Percentiles rank a stretch among this genome's conserved stretches.
Conservation (phyloP, 257 asterid genomes). For the Cinchona pubescens region DNA sequence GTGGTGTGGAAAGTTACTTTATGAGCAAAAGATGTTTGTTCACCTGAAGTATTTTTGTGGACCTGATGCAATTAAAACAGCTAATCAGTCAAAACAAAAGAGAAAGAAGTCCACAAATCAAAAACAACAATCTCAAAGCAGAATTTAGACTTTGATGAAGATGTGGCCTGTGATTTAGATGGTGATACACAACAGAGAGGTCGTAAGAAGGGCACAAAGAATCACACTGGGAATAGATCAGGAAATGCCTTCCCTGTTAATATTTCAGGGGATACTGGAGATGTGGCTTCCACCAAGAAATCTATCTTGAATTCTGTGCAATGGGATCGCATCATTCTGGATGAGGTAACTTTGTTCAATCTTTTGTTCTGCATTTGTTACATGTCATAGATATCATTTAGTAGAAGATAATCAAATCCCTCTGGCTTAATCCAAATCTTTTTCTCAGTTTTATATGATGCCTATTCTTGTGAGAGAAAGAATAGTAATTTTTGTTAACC, state of each 20-base stretch:
- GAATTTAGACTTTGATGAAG: conserved; percentile 27
- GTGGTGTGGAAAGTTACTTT: conserved; percentile 67
- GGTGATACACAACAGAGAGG: conserved; percentile 26
- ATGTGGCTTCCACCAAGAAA: conserved; percentile 32
- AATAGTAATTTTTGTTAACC: not conserved
- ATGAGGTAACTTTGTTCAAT: conserved; percentile 57
- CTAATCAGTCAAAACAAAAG: conserved; percentile 79
- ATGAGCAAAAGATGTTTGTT: conserved; percentile 46
- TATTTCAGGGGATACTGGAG: conserved; percentile 31
- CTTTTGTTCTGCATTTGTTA: not conserved
- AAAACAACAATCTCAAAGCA: conserved; percentile 21
- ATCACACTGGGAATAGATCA: conserved; percentile 20
- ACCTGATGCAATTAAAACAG: conserved; percentile 67
- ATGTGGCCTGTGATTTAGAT: conserved; percentile 27
- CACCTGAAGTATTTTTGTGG: conserved; percentile 81
- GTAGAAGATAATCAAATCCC: too few relatives aligned
- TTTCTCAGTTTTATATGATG: not conserved
- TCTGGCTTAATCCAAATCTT: too few relatives aligned
- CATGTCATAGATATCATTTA: too few relatives aligned
- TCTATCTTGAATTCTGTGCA: conserved; percentile 71
- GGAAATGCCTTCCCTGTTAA: conserved; percentile 32
- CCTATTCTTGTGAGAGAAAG: not conserved
- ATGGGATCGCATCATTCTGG: conserved; percentile 87
- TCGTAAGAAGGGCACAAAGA: conserved; percentile 26
- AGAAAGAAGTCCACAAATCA: conserved; percentile 40